Conservation (phyloP, 495 filamentous ascomycete species). For the Aspergillus wentii region DNA sequence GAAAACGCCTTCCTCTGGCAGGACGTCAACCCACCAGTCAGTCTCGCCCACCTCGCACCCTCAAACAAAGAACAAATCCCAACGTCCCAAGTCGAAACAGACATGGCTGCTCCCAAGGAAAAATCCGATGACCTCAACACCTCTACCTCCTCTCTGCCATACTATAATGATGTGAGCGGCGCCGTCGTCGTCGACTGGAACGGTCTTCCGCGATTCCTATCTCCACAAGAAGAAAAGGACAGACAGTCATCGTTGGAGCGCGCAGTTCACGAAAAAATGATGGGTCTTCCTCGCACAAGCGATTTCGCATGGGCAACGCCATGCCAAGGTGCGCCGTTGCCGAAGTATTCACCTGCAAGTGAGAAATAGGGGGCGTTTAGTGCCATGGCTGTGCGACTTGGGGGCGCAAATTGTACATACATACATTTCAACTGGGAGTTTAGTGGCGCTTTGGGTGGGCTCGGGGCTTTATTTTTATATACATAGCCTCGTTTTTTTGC, state of each 20-base stretch:
- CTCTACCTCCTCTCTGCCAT: slow-evolving; percentile 9
- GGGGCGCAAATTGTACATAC: no score
- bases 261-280: slow-evolving; percentile 26
- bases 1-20: slow-evolving; percentile 11
- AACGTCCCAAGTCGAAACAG: neutral
- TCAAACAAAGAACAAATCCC: neutral
- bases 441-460: no score
- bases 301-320: slow-evolving; percentile 19
- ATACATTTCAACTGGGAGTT: no score
- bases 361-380: no score
- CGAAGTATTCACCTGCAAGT: slow-evolving; percentile 15
- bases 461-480: no score
- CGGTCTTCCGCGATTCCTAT: slow-evolving; percentile 22
- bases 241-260: slow-evolving; percentile 11
- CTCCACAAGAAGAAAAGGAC: slow-evolving; percentile 22
- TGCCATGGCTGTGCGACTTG: no score
- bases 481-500: no score
- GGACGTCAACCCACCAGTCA: slow-evolving; percentile 13
- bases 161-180: slow-evolving; percentile 27
- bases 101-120: slow-evolving; percentile 2
- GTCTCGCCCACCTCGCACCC: neutral
- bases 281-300: slow-evolving; percentile 19
- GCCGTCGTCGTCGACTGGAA: slow-evolving; percentile 23
- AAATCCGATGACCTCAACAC: neutral
- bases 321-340: slow-evolving; percentile 6